Evolutionary conservation across 352 stramenopile species (phyloP).

Genomic region (Phytopythium aichiense): DNA sequence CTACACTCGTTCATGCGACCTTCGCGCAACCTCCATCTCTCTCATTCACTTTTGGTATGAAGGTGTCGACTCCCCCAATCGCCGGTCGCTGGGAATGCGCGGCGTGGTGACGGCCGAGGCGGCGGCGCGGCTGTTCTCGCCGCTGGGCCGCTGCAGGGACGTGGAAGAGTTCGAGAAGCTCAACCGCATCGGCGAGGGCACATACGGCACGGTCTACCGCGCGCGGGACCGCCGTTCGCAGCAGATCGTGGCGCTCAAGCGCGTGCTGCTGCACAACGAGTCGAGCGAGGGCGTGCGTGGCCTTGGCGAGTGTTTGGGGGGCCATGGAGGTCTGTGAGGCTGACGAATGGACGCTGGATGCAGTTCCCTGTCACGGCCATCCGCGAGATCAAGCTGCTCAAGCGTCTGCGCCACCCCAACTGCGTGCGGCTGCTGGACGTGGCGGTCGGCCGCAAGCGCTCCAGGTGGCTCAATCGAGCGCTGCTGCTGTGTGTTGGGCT

Average conservation of each 20-base stretch:
- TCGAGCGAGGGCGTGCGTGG: constrained; percentile 75
- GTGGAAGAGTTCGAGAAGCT: constrained; percentile 72
- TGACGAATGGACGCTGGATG: not conserved
- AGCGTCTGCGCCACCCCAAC: constrained; percentile 64
- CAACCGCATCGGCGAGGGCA: constrained; percentile 79
- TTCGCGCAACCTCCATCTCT: constrained; percentile 1
- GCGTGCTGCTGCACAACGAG: constrained; percentile 91
- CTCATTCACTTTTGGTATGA: not conserved
- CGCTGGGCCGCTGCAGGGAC: constrained; percentile 44
- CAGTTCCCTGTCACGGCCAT: constrained; percentile 79
- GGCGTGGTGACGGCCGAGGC: not conserved
- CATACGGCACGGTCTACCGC: constrained; percentile 89
- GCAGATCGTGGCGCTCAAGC: constrained; percentile 89
- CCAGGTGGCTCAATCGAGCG: constrained; percentile 22
- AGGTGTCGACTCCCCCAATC: not conserved
- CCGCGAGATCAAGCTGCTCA: constrained; percentile 72
- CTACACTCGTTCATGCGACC: not conserved
- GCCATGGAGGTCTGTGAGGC: not conserved
- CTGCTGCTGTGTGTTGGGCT: not conserved
- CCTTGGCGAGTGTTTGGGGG: not conserved
- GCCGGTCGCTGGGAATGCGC: not conserved
- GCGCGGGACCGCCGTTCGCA: constrained; percentile 60
- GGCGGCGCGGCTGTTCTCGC: constrained; percentile 34
- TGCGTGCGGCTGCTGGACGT: constrained; percentile 72
- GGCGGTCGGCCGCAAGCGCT: constrained; percentile 61